These are phyloP conservation scores for Sanghuangporus weigelae DNA, from an alignment of 1,284 basidiomycete genomes.

Conservation along the genomic window DNA sequence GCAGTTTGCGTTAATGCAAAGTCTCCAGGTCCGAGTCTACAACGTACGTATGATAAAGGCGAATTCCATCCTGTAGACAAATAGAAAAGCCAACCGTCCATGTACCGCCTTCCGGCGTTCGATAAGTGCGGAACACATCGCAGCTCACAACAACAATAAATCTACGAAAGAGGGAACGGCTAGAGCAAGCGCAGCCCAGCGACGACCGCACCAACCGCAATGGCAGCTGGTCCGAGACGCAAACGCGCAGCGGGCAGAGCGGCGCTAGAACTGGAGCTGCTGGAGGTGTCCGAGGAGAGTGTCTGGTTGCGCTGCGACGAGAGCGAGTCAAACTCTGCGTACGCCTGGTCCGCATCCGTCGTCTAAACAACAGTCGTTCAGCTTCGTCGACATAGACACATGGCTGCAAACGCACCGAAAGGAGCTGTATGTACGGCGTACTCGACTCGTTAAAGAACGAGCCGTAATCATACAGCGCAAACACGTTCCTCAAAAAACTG, in stretches of 20 bases:
- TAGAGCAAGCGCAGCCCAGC: not conserved
- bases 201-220: not conserved
- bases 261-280: not conserved
- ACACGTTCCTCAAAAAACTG: slow-evolving; percentile 18
- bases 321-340: slow-evolving; percentile 12
- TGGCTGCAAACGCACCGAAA: slow-evolving; percentile 7
- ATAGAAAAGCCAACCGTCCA: no score
- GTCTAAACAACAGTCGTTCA: slow-evolving; percentile 3
- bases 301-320: slow-evolving; percentile 12
- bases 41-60: no score
- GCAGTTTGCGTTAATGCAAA: no score
- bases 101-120: no score
- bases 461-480: slow-evolving; percentile 16
- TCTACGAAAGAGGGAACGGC: not conserved
- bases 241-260: not conserved
- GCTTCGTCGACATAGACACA: not conserved
- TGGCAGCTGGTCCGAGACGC: not conserved
- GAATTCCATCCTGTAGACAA: no score
- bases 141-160: not conserved
- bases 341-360: slow-evolving; percentile 2
- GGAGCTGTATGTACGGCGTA: slow-evolving; percentile 15
- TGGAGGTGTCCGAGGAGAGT: not conserved
- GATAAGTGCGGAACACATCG: no score
- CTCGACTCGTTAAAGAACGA: slow-evolving; percentile 2
- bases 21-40: no score